Conservation (phyloP, 2,329 filamentous ascomycete species). For the Nemania sp. region DNA sequence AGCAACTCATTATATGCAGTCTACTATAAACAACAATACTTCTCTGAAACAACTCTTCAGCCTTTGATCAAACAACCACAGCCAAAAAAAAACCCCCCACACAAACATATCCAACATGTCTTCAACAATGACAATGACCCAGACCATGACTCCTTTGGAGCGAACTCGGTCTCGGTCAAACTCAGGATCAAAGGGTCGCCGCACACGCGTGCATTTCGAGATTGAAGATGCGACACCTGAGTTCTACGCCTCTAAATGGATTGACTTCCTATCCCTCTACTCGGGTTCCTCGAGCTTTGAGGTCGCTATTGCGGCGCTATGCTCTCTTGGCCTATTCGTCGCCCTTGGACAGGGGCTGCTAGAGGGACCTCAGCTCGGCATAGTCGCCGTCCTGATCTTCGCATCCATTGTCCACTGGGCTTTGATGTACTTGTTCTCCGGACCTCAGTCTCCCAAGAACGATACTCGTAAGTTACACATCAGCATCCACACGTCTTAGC, state of each 20-base stretch:
- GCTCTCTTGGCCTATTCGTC: constrained; percentile 39
- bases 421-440: constrained; percentile 37
- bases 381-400: constrained; percentile 37
- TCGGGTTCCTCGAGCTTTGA: constrained; percentile 39
- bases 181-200: constrained; percentile 38
- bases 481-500: too few species aligned
- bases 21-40: not conserved
- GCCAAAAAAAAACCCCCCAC: not conserved
- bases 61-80: constrained; percentile 4
- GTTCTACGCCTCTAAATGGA: constrained; percentile 38
- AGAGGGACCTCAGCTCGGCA: constrained; percentile 32
- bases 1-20: constrained; percentile 13
- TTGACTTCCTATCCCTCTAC: constrained; percentile 40
- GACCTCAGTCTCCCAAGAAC: constrained; percentile 27
- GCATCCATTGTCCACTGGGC: constrained; percentile 38
- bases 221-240: constrained; percentile 39
- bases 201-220: constrained; percentile 41
- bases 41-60: not conserved
- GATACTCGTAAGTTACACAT: constrained; percentile 35
- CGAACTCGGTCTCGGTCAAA: constrained; percentile 37
- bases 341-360: constrained; percentile 38
- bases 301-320: constrained; percentile 40
- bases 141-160: constrained; percentile 34
- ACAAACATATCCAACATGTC: constrained; percentile 31
- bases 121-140: constrained; percentile 38